phyloP scores from a whole-genome alignment of 345 rosid species.

The Linum tenue region DNA sequence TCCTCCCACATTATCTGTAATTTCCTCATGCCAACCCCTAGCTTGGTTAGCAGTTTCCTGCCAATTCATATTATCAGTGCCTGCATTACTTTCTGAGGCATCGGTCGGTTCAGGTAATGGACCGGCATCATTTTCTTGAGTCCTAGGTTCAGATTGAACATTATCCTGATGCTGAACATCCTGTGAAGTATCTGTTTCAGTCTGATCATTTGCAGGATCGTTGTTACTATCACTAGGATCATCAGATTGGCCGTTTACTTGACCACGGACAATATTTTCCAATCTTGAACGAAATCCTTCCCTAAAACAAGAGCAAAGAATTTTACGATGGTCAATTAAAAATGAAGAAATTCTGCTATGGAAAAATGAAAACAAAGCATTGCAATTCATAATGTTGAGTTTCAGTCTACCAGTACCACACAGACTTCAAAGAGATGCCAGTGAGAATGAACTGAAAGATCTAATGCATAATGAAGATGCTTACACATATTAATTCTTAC shows the following conservation, averaged over 20 bases:
- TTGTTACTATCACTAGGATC: conserved; percentile 28
- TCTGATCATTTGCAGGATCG: conserved; percentile 34
- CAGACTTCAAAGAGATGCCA: not conserved
- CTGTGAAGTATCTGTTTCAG: conserved; percentile 32
- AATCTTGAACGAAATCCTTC: conserved; percentile 80
- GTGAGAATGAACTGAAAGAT: not conserved
- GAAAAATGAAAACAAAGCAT: not conserved
- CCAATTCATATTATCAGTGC: conserved; percentile 38
- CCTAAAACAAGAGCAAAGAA: conserved; percentile 29
- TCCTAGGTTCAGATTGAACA: conserved; percentile 37
- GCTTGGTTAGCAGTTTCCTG: conserved; percentile 39
- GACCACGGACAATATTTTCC: conserved; percentile 59
- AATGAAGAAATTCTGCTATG: not conserved
- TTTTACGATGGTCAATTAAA: not conserved
- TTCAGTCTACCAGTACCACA: not conserved
- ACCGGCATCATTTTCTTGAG: conserved; percentile 31
- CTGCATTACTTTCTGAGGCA: conserved; percentile 27
- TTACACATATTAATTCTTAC: not conserved
- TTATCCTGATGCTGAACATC: conserved; percentile 32
- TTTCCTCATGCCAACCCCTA: conserved; percentile 41
- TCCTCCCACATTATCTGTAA: conserved; percentile 35
- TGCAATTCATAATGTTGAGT: not conserved
- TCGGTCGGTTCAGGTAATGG: conserved; percentile 38
- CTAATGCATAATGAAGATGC: not conserved
- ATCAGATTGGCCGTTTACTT: conserved; percentile 51